Conservation (phyloP, 2,329 filamentous ascomycete species). For the Exophiala bonariae region DNA sequence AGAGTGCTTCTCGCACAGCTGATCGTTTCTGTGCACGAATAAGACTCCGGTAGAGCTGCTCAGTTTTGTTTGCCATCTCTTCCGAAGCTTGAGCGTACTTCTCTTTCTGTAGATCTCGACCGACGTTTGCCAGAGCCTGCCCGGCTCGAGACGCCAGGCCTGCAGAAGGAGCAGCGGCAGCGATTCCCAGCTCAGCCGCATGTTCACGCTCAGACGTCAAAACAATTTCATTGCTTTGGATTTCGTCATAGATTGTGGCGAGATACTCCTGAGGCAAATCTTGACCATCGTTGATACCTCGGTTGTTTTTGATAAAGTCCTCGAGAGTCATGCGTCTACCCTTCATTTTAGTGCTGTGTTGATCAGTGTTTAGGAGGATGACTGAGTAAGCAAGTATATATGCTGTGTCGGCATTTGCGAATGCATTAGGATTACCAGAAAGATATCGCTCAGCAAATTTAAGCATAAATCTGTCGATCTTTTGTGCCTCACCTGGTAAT, state of each 20-base stretch:
- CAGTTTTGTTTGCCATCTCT: slow-evolving; percentile 79
- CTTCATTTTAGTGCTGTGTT: slow-evolving; percentile 85
- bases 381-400: slow-evolving; percentile 96
- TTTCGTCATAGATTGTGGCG: slow-evolving; percentile 86
- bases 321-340: slow-evolving; percentile 85
- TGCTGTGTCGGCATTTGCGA: slow-evolving; percentile 95
- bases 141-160: slow-evolving; percentile 81
- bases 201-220: slow-evolving; percentile 88
- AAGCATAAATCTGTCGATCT: slow-evolving; percentile 99
- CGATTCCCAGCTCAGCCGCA: slow-evolving; percentile 73
- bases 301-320: slow-evolving; percentile 98
- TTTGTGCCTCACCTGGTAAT: slow-evolving; percentile 92
- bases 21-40: slow-evolving; percentile 86
- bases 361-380: slow-evolving; percentile 93
- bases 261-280: slow-evolving; percentile 94
- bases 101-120: slow-evolving; percentile 86
- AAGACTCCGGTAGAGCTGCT: slow-evolving; percentile 89
- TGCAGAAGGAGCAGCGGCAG: slow-evolving; percentile 57
- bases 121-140: slow-evolving; percentile 86
- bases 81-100: slow-evolving; percentile 94
- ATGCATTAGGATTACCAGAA: slow-evolving; percentile 91
- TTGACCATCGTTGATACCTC: slow-evolving; percentile 94
- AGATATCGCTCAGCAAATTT: slow-evolving; percentile 98
- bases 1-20: slow-evolving; percentile 65
- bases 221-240: slow-evolving; percentile 87